Conservation (phyloP, 768 basidiomycete genomes). For the Clathrus columnatus region DNA sequence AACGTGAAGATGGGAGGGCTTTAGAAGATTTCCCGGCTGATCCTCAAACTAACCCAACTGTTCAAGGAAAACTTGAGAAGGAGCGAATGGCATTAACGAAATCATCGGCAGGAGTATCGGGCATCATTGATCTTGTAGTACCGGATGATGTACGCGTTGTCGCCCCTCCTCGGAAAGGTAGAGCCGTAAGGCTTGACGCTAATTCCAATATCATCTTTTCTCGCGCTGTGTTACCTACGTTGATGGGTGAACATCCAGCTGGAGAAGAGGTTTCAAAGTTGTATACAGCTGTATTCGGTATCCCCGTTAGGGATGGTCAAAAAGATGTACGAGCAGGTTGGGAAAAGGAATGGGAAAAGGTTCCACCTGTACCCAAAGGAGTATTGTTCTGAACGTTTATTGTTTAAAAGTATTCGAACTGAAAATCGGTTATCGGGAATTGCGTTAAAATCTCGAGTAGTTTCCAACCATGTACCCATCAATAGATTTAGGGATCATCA, state of each 20-base stretch:
- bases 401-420: background rate
- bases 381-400: background rate
- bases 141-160: too few relatives aligned
- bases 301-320: constrained; percentile 28
- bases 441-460: too few relatives aligned
- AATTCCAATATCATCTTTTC: constrained; percentile 65
- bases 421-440: too few relatives aligned
- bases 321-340: constrained; percentile 13
- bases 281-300: constrained; percentile 56
- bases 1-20: constrained; percentile 49
- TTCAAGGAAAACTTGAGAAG: constrained; percentile 39
- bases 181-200: constrained; percentile 56
- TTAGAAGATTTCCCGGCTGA: constrained; percentile 34
- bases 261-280: constrained; percentile 43
- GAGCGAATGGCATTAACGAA: constrained; percentile 41
- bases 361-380: constrained; percentile 9
- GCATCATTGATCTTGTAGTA: constrained; percentile 42
- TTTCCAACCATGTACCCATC: too few relatives aligned
- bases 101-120: constrained; percentile 54
- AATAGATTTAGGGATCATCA: too few relatives aligned
- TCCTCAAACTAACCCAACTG: too few relatives aligned
- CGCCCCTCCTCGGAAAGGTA: constrained; percentile 22
- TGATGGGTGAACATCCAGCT: constrained; percentile 38
- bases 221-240: constrained; percentile 58
- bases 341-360: constrained; percentile 13